Evolutionary conservation across 441 rosid species (phyloP), one percentile per base, ranked within the genome.

Genomic region (Sinapis alba): DNA sequence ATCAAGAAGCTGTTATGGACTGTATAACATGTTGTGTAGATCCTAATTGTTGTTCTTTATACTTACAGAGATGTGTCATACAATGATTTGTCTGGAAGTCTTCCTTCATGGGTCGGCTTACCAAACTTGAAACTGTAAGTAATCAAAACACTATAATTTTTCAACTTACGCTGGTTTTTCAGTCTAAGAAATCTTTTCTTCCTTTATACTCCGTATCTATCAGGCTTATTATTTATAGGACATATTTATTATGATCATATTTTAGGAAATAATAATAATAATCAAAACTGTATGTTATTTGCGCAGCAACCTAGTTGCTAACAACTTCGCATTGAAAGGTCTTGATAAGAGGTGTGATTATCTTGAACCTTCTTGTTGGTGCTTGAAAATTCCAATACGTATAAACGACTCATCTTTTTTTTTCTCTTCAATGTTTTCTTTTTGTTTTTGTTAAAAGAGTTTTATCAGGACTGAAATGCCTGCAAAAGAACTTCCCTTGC

Each of bases 251-350:
- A 34, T 13, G 43, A 62, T 28, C 50, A 13, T 41, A 50, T 50
- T 21, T 50, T 50, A 50, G 56, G 56, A n/a, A n/a, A n/a, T 3
- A 50, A 30, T 6, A 30, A 18, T 50, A 5, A 30, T 16, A 20
- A 34, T 56, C 12, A 36, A 38, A 63, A 62, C 1, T 63, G 53
- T 63, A 38, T 41, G 65, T 9, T 30, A 10, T 43, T 23, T 64
- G 18, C 82, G 84, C 87, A 90, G 93, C 3, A 90, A 90, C 78
- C 68, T 88, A 51, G 82, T 87, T 27, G 90, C 84, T 65, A 89
- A 88, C 77, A 83, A 84, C 85, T 89, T 90, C 74, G 83, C 82
- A 7, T 21, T 82, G 34, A 78, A 66, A 67, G 61, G 28, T 63
- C 78, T 81, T 23, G 70, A 78, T 54, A 81, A 13, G 83, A 83